Evolutionary conservation across 768 basidiomycete genomes (phyloP), one percentile per base, ranked within the genome.

Genomic region (Tylopilus felleus): DNA sequence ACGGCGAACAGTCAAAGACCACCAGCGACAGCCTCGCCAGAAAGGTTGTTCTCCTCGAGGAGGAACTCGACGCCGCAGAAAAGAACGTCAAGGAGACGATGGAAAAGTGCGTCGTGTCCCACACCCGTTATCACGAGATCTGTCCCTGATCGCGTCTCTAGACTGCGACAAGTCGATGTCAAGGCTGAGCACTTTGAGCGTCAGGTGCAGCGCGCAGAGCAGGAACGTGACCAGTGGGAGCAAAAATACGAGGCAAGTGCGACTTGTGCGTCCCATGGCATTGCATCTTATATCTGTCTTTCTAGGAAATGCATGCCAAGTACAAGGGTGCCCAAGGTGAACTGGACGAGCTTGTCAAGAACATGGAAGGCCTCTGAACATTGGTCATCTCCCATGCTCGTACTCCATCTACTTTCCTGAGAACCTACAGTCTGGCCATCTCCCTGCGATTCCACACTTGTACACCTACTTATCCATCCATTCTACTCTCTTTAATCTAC

Each of bases 121-220:
- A 47, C 22, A 9, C 29, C 19, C 21, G 25, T 50, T 41, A 58
- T 61, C 64, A 5, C 35, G 29, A 41, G 50, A 59, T 64, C 56
- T 43, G 49, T 53, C 33, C 16, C 60, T 65, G 54, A 65, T 62
- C 56, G 52, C 51, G 50, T 17, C 25, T 27, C 40, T 63, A 98
- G 96, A 73, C 80, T 99, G 63, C 80, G 96, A 58, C 92, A 96
- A 67, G 93, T 96, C 53, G 97, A 99, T 68, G 88, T 98, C 73
- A 99, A 98, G 77, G 96, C 96, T 10, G 97, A 99, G 72, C 93
- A 98, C 75, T 97, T 92, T 69, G 96, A 98, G 74, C 84, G 94
- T 46, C 91, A 95, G 68, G 85, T 97, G 19, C 78, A 84, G 60
- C 82, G 90, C 41, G 77, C 83, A 45, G 95, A 98, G 70, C 84